Base-by-base conservation (phyloP, 179 eudicot species). In the Monotropa hypopitys region DNA sequence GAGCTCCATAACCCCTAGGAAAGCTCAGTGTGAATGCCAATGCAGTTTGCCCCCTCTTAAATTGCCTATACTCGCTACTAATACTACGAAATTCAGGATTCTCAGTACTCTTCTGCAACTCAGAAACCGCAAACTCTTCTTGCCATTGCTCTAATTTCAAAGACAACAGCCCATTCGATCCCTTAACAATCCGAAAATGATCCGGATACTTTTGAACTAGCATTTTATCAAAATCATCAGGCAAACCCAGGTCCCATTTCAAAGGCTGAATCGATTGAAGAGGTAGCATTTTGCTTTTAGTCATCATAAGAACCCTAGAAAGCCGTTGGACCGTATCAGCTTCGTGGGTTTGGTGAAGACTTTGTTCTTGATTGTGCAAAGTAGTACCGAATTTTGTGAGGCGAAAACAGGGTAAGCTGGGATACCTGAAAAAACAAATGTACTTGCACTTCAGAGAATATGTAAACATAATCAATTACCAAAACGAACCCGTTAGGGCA, bases 161-260 rank as follows among this genome's bases (percentile, higher is more conserved):
- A 81, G 80, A 65, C 42, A 79, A 77, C 73, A 83, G 51, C 42
- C 99, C 97, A 73, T 88, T 86, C 20, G 33, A 21, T 45, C 84
- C 87, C 30, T 86, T 84, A 5, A 77, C 86, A 59, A 95, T 74
- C 77, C 80, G 81, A 83, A 95, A 89, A 57, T 79, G 82, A 76
- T 87, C 88, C 7, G 91, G 88, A 72, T 85, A 87, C 53, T 86
- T 88, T 10, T 38, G 72, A 46, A 89, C 77, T 12, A 93, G 66
- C 70, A 54, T 56, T 50, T 80, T 86, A 75, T 91, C 88, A 16
- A 91, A 91, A 54, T 85, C 84, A 84, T 90, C 92, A 11, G 99
- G 97, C 78, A 95, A 87, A 84, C 97, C 97, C 81, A 95, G 67
- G 80, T 95, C 95, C 90, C 90, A 94, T 84, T 84, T 92, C 82